phyloP scores from a whole-genome alignment of 805 yeast genomes.

The Candida parachauliodes region DNA sequence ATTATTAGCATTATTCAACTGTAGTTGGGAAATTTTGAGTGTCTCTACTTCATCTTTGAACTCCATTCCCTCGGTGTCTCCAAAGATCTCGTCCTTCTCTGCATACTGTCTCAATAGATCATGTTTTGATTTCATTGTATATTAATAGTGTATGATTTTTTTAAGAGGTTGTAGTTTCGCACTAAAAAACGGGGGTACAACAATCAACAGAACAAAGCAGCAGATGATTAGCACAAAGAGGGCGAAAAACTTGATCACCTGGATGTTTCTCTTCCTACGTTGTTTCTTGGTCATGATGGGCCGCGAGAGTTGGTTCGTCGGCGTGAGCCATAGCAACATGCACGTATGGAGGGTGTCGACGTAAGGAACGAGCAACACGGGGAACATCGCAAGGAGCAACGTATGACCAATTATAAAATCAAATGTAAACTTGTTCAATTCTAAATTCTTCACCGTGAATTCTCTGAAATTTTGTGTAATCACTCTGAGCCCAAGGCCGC shows the following conservation, averaged over 20 bases:
- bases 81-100: conserved; percentile 13
- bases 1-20: too few species aligned
- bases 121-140: conserved; percentile 2
- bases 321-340: conserved; percentile 48
- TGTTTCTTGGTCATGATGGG: conserved; percentile 40
- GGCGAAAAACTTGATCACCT: conserved; percentile 42
- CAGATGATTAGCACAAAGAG: conserved; percentile 42
- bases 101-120: conserved; percentile 8
- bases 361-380: conserved; percentile 42
- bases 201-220: conserved; percentile 37
- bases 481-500: conserved; percentile 33
- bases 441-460: conserved; percentile 41
- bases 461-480: conserved; percentile 47
- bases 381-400: conserved; percentile 36
- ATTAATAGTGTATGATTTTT: conserved; percentile 1
- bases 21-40: conserved; percentile 3
- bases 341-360: conserved; percentile 47
- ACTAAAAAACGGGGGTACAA: conserved; percentile 45
- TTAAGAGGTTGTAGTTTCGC: conserved; percentile 10
- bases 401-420: conserved; percentile 46
- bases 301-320: conserved; percentile 31
- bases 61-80: conserved; percentile 10
- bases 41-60: conserved; percentile 7
- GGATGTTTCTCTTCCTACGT: conserved; percentile 19
- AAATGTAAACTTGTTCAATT: conserved; percentile 43